phyloP scores from a whole-genome alignment of 2,329 filamentous ascomycete species.

The Clonostachys rosea region DNA sequence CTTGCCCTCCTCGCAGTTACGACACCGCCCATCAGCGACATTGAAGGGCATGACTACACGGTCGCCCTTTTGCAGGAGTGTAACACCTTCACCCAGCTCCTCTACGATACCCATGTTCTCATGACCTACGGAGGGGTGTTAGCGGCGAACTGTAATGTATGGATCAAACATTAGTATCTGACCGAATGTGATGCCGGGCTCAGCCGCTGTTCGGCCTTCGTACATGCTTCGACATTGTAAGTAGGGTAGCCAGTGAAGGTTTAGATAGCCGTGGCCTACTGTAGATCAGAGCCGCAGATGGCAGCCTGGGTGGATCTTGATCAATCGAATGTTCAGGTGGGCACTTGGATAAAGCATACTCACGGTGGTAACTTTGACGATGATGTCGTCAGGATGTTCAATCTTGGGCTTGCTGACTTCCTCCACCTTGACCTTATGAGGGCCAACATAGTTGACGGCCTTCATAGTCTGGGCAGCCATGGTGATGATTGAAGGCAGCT shows the following conservation, averaged over 20 bases:
- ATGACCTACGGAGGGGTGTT: slow-evolving; percentile 26
- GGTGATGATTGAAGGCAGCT: neutral
- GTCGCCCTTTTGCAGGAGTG: slow-evolving; percentile 56
- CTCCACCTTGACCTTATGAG: slow-evolving; percentile 58
- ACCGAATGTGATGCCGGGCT: slow-evolving; percentile 58
- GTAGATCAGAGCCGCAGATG: slow-evolving; percentile 49
- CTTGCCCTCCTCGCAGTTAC: slow-evolving; percentile 59
- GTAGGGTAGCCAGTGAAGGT: slow-evolving; percentile 5
- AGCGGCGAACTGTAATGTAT: neutral
- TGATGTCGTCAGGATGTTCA: slow-evolving; percentile 59
- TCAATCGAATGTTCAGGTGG: neutral
- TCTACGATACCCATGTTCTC: slow-evolving; percentile 58
- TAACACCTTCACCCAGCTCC: slow-evolving; percentile 53
- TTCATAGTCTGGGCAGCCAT: slow-evolving; percentile 40
- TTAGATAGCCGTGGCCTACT: slow-evolving; percentile 18
- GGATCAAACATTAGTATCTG: neutral
- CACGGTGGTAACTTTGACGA: slow-evolving; percentile 62
- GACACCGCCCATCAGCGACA: slow-evolving; percentile 58
- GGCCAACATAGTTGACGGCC: slow-evolving; percentile 58
- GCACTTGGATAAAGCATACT: slow-evolving; percentile 12
- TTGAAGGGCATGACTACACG: slow-evolving; percentile 63
- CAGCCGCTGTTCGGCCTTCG: slow-evolving; percentile 58
- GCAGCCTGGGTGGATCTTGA: slow-evolving; percentile 21
- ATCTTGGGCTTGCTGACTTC: slow-evolving; percentile 54
- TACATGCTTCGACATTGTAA: slow-evolving; percentile 48